Evolutionary conservation across 306 rosid genomes (phyloP), one percentile per base, ranked within the genome.

Genomic region (Gastrolobium villosum): DNA sequence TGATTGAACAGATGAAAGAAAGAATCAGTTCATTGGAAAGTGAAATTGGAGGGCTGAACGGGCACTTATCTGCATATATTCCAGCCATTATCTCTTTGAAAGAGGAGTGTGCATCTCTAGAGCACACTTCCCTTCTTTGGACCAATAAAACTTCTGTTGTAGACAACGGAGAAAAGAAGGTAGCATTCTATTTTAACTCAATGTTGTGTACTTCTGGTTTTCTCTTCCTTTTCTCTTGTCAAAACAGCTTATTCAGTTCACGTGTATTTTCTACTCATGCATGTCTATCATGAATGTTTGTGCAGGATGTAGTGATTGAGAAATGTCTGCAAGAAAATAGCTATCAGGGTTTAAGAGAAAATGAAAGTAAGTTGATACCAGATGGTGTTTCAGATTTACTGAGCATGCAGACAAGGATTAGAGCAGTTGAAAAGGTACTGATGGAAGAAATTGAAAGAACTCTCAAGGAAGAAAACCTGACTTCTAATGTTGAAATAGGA

Each of bases 71-170:
- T 73, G 91, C 91, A 10, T 95, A 87, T 70, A 80, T 75, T 77
- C 97, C 93, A 30, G 83, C 69, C 31, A 75, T 95, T 52, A 86
- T 90, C 82, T 88, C 98, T 82, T 75, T 93, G 77, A 83, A 86
- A 83, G 90, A 90, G 73, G 90, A 90, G 74, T 87, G 90, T 49
- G 82, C 79, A 72, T 90, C 99, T 71, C 87, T 95, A 53, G 96
- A 95, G 85, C 88, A 70, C 64, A 88, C 77, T 82, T 85, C 88
- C 60, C 75, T 83, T 66, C 92, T 84, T 75, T 82, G 81, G 79
- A 72, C 87, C n/a, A 81, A 82, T 79, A 77, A 52, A 59, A 63
- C 74, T 74, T 65, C 65, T 45, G 73, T 72, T 35, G 89, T 32
- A 62, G 71, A 72, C 69, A 77, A 70, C 7, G 49, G 53, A 49